Base-by-base conservation (phyloP, 2,329 filamentous ascomycete species). In the Teratosphaeria nubilosa region DNA sequence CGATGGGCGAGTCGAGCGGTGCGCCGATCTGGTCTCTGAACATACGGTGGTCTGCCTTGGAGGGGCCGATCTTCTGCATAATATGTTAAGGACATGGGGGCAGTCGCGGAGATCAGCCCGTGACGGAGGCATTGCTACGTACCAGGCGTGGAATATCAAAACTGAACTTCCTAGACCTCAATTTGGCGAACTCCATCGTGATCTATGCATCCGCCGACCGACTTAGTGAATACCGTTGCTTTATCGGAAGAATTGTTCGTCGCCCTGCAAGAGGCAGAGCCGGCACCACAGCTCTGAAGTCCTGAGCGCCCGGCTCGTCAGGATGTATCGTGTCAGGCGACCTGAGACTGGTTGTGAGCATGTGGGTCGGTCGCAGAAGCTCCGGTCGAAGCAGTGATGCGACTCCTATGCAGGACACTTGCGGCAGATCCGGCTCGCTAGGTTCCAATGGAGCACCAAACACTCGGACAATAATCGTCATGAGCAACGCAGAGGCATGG, bases 81-180 rank as follows among this genome's bases (percentile, higher is more conserved):
- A 53, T 34, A 51, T 50, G 30, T 51, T 41, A 51, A 51, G 48
- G 51, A 31, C 50, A n/a, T 32, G 22, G n/a, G 7, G 32, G 22
- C 31, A 24, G n/a, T 24, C 32, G 51, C 24, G 31, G n/a, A 41
- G 51, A 52, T 34, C 27, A 45, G 41, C 22, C 41, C 41, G 41
- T 22, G 5, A 48, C 20, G 41, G 41, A 22, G 20, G 20, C 20
- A 20, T 48, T 48, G 16, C 66, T 37, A 61, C 73, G 58, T 66
- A 76, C 74, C 54, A 76, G 68, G 54, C 73, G 73, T 58, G 73
- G 71, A 57, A 76, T 63, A 59, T 73, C 73, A 66, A 77, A 74
- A 56, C 74, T 73, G 61, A 78, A 77, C 64, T 76, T 77, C 54
- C 73, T 71, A 66, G 73, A 73, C 73, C 75, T 76, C 60, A 58